phyloP scores from a whole-genome alignment of 371 early-diverging fungal genomes.

The Fennellomyces sp. region DNA sequence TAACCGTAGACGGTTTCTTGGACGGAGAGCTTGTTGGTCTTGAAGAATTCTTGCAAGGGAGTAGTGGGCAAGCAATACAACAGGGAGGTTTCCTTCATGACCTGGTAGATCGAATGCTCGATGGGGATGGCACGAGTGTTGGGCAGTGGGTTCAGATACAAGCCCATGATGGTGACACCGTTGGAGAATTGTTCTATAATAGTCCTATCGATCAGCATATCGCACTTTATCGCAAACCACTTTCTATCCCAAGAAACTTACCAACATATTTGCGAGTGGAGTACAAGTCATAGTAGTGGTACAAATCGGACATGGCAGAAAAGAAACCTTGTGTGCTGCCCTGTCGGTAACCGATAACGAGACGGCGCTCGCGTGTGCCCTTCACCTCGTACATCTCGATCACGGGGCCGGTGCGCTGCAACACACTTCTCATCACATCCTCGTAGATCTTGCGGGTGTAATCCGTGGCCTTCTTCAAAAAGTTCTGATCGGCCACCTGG shows the following conservation, averaged over 20 bases:
- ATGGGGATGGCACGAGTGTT: conserved; percentile 82
- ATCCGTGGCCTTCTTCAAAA: conserved; percentile 94
- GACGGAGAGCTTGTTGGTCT: conserved; percentile 87
- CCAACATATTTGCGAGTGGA: conserved; percentile 96
- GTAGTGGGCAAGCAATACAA: conserved; percentile 96
- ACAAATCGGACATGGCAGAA: conserved; percentile 95
- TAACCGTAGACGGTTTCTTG: conserved; percentile 97
- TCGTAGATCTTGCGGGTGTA: conserved; percentile 90
- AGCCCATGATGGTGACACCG: conserved; percentile 93
- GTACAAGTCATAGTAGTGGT: conserved; percentile 96
- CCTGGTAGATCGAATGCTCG: conserved; percentile 91
- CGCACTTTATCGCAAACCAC: neutral
- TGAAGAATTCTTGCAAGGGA: conserved; percentile 94
- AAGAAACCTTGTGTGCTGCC: conserved; percentile 92
- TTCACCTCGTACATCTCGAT: conserved; percentile 89
- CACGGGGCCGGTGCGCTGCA: conserved; percentile 93
- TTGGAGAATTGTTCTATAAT: conserved; percentile 97
- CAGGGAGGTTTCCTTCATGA: conserved; percentile 95
- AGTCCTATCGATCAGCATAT: neutral
- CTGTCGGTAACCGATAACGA: conserved; percentile 91
- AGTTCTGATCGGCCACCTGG: conserved; percentile 87
- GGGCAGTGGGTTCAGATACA: conserved; percentile 89
- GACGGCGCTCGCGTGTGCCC: conserved; percentile 85
- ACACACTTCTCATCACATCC: conserved; percentile 82
- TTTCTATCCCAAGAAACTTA: conserved; percentile 31